phyloP scores from a whole-genome alignment of 2,329 filamentous ascomycete species.

The Diplocarpon mali region DNA sequence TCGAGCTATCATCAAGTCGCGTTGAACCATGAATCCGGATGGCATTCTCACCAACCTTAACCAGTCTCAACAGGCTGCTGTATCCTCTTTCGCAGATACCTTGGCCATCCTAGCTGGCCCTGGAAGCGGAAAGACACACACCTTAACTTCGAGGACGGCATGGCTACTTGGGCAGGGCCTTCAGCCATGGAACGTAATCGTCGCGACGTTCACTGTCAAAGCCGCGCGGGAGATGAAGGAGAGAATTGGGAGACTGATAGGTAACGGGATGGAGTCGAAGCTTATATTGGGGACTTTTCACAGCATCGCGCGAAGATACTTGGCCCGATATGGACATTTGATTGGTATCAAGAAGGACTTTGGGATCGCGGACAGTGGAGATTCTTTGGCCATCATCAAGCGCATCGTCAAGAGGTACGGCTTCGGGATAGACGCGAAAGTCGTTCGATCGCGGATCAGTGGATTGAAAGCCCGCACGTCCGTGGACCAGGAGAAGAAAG shows the following conservation, averaged over 20 bases:
- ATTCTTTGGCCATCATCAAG: slow-evolving; percentile 68
- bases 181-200: slow-evolving; percentile 77
- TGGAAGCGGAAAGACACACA: slow-evolving; percentile 85
- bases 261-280: slow-evolving; percentile 60
- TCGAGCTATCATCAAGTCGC: neutral
- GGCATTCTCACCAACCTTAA: slow-evolving; percentile 50
- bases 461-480: slow-evolving; percentile 49
- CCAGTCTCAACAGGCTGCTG: slow-evolving; percentile 49
- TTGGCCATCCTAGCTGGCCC: slow-evolving; percentile 57
- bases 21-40: slow-evolving; percentile 19
- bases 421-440: slow-evolving; percentile 55
- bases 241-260: slow-evolving; percentile 71
- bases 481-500: slow-evolving; percentile 34
- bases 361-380: slow-evolving; percentile 77
- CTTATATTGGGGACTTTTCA: slow-evolving; percentile 91
- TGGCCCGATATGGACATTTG: slow-evolving; percentile 71
- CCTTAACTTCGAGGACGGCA: slow-evolving; percentile 81
- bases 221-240: slow-evolving; percentile 89
- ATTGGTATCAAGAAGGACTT: slow-evolving; percentile 79
- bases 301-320: slow-evolving; percentile 77
- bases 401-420: slow-evolving; percentile 70
- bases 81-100: slow-evolving; percentile 45
- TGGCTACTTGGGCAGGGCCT: slow-evolving; percentile 70
- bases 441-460: slow-evolving; percentile 67
- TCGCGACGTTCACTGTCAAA: slow-evolving; percentile 96